Conservation (phyloP, 1,139 yeast genomes). For the Hyphopichia buzzinii region DNA sequence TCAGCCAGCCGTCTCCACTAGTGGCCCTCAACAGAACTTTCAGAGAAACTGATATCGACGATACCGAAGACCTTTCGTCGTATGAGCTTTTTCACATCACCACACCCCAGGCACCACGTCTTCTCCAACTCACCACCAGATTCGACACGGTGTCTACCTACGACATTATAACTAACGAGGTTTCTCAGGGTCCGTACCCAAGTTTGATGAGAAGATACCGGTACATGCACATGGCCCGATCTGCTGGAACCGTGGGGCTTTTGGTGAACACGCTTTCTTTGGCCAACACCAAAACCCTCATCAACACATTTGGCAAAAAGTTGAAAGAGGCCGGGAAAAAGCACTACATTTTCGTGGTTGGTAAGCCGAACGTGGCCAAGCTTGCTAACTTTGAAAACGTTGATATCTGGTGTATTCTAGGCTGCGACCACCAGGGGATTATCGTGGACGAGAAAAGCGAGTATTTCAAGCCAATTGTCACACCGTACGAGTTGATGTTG, state of each 20-base stretch:
- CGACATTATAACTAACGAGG: conserved; percentile 32
- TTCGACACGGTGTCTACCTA: conserved; percentile 53
- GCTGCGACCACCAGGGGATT: conserved; percentile 94
- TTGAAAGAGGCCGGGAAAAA: conserved; percentile 81
- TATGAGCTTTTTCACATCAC: conserved; percentile 69
- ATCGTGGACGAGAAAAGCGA: conserved; percentile 75
- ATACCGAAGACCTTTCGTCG: conserved; percentile 20
- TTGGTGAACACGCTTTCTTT: conserved; percentile 86
- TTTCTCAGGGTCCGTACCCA: conserved; percentile 62
- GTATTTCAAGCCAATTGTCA: conserved; percentile 85
- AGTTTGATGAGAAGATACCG: conserved; percentile 80
- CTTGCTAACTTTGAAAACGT: conserved; percentile 90
- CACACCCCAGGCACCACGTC: conserved; percentile 73
- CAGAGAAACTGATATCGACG: conserved; percentile 14
- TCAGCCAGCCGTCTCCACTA: conserved; percentile 8
- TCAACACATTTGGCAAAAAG: conserved; percentile 58
- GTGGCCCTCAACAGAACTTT: conserved; percentile 26
- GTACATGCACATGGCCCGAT: conserved; percentile 82
- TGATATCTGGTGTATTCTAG: conserved; percentile 91
- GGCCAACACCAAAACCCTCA: conserved; percentile 61
- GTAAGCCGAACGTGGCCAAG: conserved; percentile 98
- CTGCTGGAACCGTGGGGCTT: conserved; percentile 90
- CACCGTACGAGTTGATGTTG: conserved; percentile 86
- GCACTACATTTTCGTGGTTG: conserved; percentile 91
- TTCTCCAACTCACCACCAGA: conserved; percentile 71